Base-by-base conservation (phyloP, 2,329 filamentous ascomycete genomes). In the Botrytis paeoniae region DNA sequence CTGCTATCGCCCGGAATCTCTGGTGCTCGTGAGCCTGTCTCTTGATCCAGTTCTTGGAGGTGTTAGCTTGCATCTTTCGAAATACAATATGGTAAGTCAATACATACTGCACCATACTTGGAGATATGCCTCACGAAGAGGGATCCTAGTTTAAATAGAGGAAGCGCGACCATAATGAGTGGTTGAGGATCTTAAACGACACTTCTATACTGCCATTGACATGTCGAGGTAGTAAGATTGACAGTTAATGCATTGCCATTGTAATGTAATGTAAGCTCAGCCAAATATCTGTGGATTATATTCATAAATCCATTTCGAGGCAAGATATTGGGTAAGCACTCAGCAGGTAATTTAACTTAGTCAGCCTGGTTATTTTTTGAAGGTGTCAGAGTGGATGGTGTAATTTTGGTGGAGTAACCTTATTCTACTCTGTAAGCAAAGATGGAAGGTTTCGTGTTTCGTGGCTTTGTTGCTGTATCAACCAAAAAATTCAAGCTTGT, bases 31-130 rank as follows among this genome's bases (percentile, higher is more conserved):
- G 89, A 65, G 89, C 89, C 81, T 89, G 89, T 45, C 84, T 82
- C 80, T 91, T 91, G 79, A 91, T 91, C 76, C 84, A 88, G 80
- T 91, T 91, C 89, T 91, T 75, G 5, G 59, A 14, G 9, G 5
- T 14, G 41, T 79, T 71, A 78, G 76, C 61, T 14, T 59, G 25
- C 25, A 39, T 73, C 41, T 51, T 48, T 64, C 18, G 25, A 48
- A 29, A 64, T 37, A 20, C 35, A 37, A 37, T 37, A 57, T 65
- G 29, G 22, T 63, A 22, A 35, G 20, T 29, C 43, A 29, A 70
- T 37, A 82, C 88, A 77, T 86, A 91, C 89, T 72, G 89, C 89
- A 79, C 89, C 89, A 84, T 91, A 91, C 82, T 91, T 91, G 72
- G 89, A 91, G 70, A 91, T 82, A 79, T 91, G 89, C 77, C 88